Base-by-base conservation (phyloP, 2,329 filamentous ascomycete genomes). In the Ophiostoma tasmaniense region DNA sequence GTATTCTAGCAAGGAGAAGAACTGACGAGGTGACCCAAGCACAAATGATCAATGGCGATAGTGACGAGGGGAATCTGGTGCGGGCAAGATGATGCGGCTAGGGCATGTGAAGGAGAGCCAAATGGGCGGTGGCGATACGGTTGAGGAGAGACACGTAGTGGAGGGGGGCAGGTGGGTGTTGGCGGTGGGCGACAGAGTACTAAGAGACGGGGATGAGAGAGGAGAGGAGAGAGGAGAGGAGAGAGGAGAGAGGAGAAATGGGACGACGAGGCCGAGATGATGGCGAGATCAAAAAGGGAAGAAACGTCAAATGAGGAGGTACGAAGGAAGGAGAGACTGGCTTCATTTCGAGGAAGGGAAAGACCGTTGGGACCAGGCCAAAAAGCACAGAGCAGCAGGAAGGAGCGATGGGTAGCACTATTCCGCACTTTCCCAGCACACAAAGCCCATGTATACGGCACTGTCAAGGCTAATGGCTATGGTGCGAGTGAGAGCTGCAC, bases 71-170 rank as follows among this genome's bases (percentile, higher is more conserved):
- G 20, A 33, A 37, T 20, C 17, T 64, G 61, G 61, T 39, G 33
- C 33, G 61, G 61, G 61, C 61, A 20, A 37, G 61, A 22, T 37
- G 33, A 33, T 37, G 61, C 30, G 61, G 30, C 35, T 33, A 64
- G 61, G 33, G 61, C 61, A 62, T 64, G 20, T 39, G 61, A n/a
- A 28, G 33, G 33, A 64, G 59, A 33, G 61, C 30, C 37, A 33
- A 22, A 64, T 64, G 20, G 61, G 61, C 61, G 61, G 61, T 64
- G 61, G 61, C 61, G 10, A 64, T 20, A 64, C 39, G 33, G 61
- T 20, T 33, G 61, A n/a, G 13, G 42, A 30, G 22, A 33, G 20
- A 66, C 17, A 45, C 22, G 22, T 8, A 55, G 52, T 22, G 25
- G 52, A 20, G 11, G 37, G 6, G 50, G n/a, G n/a, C n/a, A 14